phyloP scores from a whole-genome alignment of 768 basidiomycete species.

The Pseudohyphozyma bogoriensis region DNA sequence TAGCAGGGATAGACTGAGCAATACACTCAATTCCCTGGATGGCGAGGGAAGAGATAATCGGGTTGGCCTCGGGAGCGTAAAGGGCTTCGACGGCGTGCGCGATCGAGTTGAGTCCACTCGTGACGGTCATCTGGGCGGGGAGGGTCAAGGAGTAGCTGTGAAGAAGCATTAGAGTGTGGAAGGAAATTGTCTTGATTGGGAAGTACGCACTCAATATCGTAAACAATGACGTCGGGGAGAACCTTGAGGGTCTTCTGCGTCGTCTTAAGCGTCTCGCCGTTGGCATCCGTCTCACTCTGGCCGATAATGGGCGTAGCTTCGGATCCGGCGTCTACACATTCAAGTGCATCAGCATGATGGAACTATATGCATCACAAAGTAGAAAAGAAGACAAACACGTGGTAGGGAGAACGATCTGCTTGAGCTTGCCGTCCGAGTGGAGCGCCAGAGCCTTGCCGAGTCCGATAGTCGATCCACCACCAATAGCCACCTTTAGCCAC shows the following conservation, averaged over 20 bases:
- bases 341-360: neutral
- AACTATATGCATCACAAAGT: neutral
- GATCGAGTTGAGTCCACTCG: constrained; percentile 43
- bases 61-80: constrained; percentile 41
- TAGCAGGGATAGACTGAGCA: constrained; percentile 37
- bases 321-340: constrained; percentile 35
- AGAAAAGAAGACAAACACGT: constrained; percentile 32
- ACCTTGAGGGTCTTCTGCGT: constrained; percentile 41
- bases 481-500: constrained; percentile 30
- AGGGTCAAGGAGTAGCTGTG: neutral
- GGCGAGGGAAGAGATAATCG: constrained; percentile 40
- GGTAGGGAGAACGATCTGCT: constrained; percentile 42
- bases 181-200: constrained; percentile 35
- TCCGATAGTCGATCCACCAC: constrained; percentile 42
- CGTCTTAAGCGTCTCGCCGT: constrained; percentile 36
- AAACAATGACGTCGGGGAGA: constrained; percentile 42
- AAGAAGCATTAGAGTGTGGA: no score
- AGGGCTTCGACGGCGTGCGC: constrained; percentile 44
- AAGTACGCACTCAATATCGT: constrained; percentile 43
- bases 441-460: constrained; percentile 43
- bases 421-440: constrained; percentile 36
- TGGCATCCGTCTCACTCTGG: constrained; percentile 39
- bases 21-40: constrained; percentile 40
- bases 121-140: constrained; percentile 27
- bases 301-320: constrained; percentile 44